These are phyloP conservation scores for Harringtonia lauricola DNA, from an alignment of 2,329 filamentous ascomycete genomes.

Conservation along the genomic window DNA sequence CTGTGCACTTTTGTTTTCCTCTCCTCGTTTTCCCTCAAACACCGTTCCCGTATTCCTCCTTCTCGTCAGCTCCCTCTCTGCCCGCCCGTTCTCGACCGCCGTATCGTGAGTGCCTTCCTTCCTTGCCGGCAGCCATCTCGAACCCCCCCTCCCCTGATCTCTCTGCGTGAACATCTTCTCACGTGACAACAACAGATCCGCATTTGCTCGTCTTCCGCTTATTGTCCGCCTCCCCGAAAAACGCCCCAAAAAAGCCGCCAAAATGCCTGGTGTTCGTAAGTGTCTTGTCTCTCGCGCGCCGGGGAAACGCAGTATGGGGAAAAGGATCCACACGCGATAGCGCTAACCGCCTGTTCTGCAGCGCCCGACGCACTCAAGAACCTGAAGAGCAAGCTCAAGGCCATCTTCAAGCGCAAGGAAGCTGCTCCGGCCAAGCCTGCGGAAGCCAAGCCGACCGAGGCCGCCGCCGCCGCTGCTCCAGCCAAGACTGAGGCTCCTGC, in stretches of 20 bases:
- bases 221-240: no score
- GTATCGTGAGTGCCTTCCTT: not conserved
- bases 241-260: conserved; percentile 16
- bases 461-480: conserved; percentile 1
- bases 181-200: no score
- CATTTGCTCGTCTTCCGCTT: no score
- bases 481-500: conserved; percentile 7
- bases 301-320: not conserved
- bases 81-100: not conserved
- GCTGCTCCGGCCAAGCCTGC: conserved; percentile 7
- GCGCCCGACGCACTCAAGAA: conserved; percentile 41
- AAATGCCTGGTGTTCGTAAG: conserved; percentile 43
- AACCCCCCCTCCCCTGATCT: no score
- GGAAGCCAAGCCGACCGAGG: conserved; percentile 1
- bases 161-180: no score
- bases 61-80: not conserved
- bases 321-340: no score
- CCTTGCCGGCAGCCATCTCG: no score
- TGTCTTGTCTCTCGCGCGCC: conserved; percentile 9
- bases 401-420: conserved; percentile 41
- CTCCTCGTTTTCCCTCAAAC: not conserved
- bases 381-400: conserved; percentile 44
- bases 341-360: conserved; percentile 14
- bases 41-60: not conserved
- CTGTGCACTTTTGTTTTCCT: not conserved